Evolutionary conservation across 2,329 filamentous ascomycete genomes (phyloP).

Genomic region (Fusarium anthophilum): DNA sequence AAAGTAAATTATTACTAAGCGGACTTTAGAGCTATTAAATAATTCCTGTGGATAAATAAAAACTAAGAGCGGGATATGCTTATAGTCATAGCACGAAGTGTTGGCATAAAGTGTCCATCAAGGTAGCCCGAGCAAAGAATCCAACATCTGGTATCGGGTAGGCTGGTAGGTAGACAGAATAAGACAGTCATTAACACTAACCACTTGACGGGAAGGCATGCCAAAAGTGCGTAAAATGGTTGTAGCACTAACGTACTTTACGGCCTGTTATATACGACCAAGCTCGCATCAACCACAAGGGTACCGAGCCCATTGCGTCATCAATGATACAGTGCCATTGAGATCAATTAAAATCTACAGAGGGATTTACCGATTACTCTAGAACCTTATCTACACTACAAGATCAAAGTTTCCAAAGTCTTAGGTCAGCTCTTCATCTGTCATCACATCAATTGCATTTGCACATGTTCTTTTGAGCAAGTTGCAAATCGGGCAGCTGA

Average conservation of each 20-base stretch:
- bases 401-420: neutral
- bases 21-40: too few species aligned
- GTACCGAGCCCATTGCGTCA: neutral
- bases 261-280: rapidly evolving
- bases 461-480: neutral
- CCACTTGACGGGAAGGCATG: rapidly evolving
- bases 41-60: too few species aligned
- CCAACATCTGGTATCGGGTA: rapidly evolving
- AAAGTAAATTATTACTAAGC: too few species aligned
- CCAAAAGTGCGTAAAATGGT: rapidly evolving
- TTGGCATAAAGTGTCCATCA: too few species aligned
- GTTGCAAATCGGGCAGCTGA: neutral
- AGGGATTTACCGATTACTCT: neutral
- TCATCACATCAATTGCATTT: neutral
- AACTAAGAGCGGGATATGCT: neutral
- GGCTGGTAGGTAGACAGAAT: rapidly evolving
- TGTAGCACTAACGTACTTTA: rapidly evolving
- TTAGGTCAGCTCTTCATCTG: neutral
- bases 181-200: rapidly evolving
- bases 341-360: neutral
- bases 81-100: neutral
- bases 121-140: neutral
- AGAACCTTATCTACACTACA: neutral
- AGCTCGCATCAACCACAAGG: too few species aligned
- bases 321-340: neutral